Evolutionary conservation across 208 protist genomes (phyloP).

Genomic region (Borovskyia barvae): DNA sequence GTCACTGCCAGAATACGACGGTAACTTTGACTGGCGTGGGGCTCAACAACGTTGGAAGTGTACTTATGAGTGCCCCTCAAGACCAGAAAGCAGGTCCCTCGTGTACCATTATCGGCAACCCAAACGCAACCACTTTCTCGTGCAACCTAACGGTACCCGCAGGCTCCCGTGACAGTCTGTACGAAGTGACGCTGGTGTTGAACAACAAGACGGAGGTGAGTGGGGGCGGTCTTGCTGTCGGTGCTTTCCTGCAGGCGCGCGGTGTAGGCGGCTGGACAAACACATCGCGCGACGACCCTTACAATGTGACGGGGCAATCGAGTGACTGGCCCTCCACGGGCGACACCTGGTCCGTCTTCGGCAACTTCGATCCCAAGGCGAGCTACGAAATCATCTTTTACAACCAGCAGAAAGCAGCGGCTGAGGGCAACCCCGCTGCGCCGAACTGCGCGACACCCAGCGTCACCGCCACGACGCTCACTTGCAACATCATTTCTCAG

Average conservation of each 20-base stretch:
- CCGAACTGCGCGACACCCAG: conserved; percentile 4
- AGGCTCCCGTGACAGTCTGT: too few species aligned
- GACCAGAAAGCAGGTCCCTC: too few species aligned
- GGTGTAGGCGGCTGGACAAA: conserved; percentile 1
- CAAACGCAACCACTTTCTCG: too few species aligned
- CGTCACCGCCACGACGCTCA: conserved; percentile 15
- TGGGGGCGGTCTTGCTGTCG: conserved; percentile 15
- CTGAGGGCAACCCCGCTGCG: conserved; percentile 1
- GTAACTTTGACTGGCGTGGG: conserved; percentile 1
- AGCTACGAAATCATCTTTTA: conserved; percentile 38
- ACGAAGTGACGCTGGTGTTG: conserved; percentile 16
- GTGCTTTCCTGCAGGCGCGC: not conserved
- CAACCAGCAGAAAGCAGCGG: conserved; percentile 11
- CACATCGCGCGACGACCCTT: not conserved
- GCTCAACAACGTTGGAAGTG: too few species aligned
- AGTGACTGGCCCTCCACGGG: conserved; percentile 24
- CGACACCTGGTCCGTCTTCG: conserved; percentile 22
- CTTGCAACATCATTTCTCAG: conserved; percentile 23
- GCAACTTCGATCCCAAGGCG: conserved; percentile 23
- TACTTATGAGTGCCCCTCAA: too few species aligned
- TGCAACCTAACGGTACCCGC: too few species aligned
- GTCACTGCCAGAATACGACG: not conserved
- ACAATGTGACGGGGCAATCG: conserved; percentile 21
- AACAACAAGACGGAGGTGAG: not conserved
- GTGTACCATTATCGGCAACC: too few species aligned